Conservation (phyloP, 129 eudicot genomes). For the Calendula officinalis region DNA sequence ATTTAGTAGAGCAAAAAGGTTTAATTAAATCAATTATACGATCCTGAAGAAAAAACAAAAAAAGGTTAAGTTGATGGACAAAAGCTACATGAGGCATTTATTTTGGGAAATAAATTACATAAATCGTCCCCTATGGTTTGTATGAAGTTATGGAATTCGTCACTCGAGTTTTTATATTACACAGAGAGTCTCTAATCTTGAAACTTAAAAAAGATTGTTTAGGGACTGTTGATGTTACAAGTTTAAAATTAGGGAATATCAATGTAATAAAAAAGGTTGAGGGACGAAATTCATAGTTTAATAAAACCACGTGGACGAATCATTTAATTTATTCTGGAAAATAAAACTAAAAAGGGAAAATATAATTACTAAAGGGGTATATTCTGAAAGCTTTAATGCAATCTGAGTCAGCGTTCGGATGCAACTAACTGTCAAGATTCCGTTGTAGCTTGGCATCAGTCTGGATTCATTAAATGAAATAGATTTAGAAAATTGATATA, state of each 20-base stretch:
- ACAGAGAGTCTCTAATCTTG: too few species aligned
- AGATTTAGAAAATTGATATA: conserved; percentile 4
- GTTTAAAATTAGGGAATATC: too few species aligned
- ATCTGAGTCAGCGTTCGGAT: conserved; percentile 74
- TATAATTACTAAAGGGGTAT: conserved; percentile 60
- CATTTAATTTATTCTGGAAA: too few species aligned
- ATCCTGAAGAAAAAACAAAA: conserved; percentile 51
- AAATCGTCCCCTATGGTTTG: background rate
- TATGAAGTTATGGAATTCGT: too few species aligned
- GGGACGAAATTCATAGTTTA: too few species aligned
- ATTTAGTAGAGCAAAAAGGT: conserved; percentile 52
- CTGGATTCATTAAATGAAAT: conserved; percentile 34
- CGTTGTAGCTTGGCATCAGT: conserved; percentile 96
- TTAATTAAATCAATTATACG: conserved; percentile 53
- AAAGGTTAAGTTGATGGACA: background rate
- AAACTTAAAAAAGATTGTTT: too few species aligned
- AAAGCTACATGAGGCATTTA: background rate
- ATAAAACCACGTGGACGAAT: too few species aligned
- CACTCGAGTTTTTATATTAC: too few species aligned
- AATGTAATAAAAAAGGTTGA: too few species aligned
- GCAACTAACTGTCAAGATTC: conserved; percentile 80
- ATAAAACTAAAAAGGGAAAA: background rate
- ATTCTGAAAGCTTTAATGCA: conserved; percentile 80
- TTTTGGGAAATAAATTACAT: background rate
- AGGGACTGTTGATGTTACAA: too few species aligned